These are phyloP conservation scores for Lumnitzera littorea DNA, from an alignment of 345 rosid species.

Conservation along the genomic window DNA sequence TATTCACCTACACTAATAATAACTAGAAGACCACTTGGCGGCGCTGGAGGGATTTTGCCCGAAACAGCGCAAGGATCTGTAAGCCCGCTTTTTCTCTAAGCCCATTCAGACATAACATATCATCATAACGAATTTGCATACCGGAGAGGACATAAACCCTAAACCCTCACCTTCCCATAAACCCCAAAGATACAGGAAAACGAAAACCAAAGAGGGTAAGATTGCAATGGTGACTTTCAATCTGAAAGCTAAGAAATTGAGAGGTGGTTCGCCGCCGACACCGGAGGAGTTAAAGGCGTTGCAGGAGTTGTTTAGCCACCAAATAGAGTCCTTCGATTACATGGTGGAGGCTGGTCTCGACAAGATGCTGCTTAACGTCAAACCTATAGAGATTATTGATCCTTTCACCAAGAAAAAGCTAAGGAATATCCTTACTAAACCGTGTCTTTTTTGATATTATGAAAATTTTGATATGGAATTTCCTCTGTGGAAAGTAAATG, in stretches of 20 bases:
- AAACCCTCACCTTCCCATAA: too few species aligned
- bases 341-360: slow-evolving; percentile 70
- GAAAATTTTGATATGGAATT: neutral
- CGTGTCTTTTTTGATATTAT: neutral
- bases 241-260: slow-evolving; percentile 6
- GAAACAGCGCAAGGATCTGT: too few species aligned
- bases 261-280: slow-evolving; percentile 7
- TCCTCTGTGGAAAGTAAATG: neutral
- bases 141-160: too few species aligned
- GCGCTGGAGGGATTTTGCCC: too few species aligned
- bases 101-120: too few species aligned
- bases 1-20: too few species aligned
- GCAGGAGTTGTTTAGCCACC: slow-evolving; percentile 65
- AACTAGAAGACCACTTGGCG: too few species aligned
- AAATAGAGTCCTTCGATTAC: slow-evolving; percentile 81
- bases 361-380: slow-evolving; percentile 49
- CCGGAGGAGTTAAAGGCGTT: slow-evolving; percentile 39
- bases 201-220: neutral
- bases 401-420: slow-evolving; percentile 33
- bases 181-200: too few species aligned
- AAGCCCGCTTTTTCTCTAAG: too few species aligned
- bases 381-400: slow-evolving; percentile 48
- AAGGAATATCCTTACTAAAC: slow-evolving; percentile 56
- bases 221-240: neutral
- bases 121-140: too few species aligned